Evolutionary conservation across 1,284 basidiomycete genomes (phyloP), one percentile per base, ranked within the genome.

Genomic region (Takashimella koratensis): DNA sequence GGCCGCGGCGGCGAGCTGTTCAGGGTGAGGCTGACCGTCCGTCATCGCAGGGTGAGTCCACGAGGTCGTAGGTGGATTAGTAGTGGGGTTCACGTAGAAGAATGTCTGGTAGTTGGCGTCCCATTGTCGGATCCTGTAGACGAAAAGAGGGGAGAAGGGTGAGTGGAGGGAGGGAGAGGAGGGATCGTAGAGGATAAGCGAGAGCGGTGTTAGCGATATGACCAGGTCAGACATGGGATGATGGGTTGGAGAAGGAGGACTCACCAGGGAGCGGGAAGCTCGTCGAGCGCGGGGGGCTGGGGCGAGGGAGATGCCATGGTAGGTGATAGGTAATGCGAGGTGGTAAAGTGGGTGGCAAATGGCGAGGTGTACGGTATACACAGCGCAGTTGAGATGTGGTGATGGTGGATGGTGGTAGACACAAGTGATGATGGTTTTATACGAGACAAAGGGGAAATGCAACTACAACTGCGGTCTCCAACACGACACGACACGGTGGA

Each of bases 41-140:
- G 48, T 42, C 20, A 51, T 27, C 45, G 43, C 25, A 1, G 68
- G 70, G 55, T 67, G 68, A 10, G 60, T 70, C 67, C 68, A 70
- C 8, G 63, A 58, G n/a, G 62, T 68, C 8, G 66, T 66, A 5
- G 66, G 63, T 11, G 67, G 68, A 51, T 68, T 54, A n/a, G 65
- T 70, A 3, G 51, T 54, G 0, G 70, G 66, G 60, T 72, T 68
- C 53, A 72, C 57, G 47, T 67, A 66, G 57, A 62, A 66, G 52
- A 53, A 68, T 8, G 61, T 63, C 47, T 63, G 51, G 54, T 69
- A 68, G 26, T 57, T 47, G 36, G 59, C 20, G 53, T 68, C 65
- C 52, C 55, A 71, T 54, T 69, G 62, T 12, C 66, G 58, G 42
- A 71, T 64, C 69, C 68, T 68, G 50, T 12, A 36, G 30, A 16